These are phyloP conservation scores for Calonectria multiphialidica DNA, from an alignment of 2,329 filamentous ascomycete genomes.

Conservation along the genomic window DNA sequence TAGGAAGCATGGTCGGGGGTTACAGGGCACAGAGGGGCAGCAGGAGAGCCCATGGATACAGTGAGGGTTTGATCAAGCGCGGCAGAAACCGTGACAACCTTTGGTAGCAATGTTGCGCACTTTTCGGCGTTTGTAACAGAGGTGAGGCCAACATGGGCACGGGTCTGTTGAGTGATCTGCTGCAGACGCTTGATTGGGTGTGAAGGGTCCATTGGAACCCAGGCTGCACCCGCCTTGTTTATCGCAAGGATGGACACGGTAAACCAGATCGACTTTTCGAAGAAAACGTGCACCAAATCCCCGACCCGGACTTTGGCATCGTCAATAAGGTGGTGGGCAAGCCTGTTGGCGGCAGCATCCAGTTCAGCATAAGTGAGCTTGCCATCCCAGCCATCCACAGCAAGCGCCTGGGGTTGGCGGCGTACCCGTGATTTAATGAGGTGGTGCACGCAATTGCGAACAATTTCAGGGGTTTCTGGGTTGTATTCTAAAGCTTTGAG, in stretches of 20 bases:
- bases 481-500: neutral
- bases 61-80: neutral
- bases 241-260: neutral
- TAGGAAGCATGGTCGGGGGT: neutral
- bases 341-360: neutral
- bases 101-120: neutral
- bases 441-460: neutral
- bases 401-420: neutral
- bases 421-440: neutral
- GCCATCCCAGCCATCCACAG: neutral
- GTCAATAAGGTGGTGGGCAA: neutral
- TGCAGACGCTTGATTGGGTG: neutral
- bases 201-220: neutral
- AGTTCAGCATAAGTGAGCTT: neutral
- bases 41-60: neutral
- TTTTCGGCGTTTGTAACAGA: neutral
- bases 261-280: conserved; percentile 6
- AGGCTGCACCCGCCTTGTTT: neutral
- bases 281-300: neutral
- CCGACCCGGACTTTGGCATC: neutral
- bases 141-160: neutral
- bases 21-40: neutral
- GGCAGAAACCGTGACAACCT: neutral
- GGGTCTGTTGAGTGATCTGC: neutral
- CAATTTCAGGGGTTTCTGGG: neutral